These are phyloP conservation scores for Claviceps humidiphila DNA, from an alignment of 2,329 filamentous ascomycete genomes.

Conservation along the genomic window DNA sequence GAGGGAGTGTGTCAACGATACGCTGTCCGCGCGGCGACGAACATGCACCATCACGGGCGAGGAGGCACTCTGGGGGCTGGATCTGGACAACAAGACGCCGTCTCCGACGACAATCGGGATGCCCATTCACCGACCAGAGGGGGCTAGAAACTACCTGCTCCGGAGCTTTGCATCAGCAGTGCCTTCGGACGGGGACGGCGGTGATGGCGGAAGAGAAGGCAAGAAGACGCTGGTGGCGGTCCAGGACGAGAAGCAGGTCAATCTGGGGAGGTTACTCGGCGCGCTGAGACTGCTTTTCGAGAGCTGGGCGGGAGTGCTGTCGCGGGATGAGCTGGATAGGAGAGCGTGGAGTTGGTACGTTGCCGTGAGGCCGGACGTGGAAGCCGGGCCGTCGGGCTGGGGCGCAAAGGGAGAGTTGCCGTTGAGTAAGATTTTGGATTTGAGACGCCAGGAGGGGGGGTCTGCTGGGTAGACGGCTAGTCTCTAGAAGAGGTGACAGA, in stretches of 20 bases:
- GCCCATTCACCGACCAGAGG: constrained; percentile 62
- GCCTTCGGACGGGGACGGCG: constrained; percentile 12
- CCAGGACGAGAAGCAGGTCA: constrained; percentile 51
- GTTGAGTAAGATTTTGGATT: constrained; percentile 50
- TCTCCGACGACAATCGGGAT: constrained; percentile 35
- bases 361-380: constrained; percentile 61
- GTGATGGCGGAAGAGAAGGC: constrained; percentile 12
- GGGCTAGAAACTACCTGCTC: constrained; percentile 45
- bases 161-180: constrained; percentile 42
- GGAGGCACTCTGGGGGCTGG: constrained; percentile 48
- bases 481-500: background rate
- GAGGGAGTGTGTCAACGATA: constrained; percentile 41
- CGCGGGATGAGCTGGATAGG: constrained; percentile 53
- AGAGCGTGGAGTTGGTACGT: constrained; percentile 76
- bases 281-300: constrained; percentile 58
- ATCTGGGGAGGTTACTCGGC: constrained; percentile 55
- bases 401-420: constrained; percentile 63
- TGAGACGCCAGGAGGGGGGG: constrained; percentile 22
- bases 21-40: constrained; percentile 34
- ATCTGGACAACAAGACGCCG: constrained; percentile 37
- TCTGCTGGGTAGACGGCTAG: background rate
- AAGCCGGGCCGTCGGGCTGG: constrained; percentile 64
- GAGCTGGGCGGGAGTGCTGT: constrained; percentile 59
- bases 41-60: constrained; percentile 23
- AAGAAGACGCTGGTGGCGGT: constrained; percentile 39